Conservation (phyloP, 805 yeast genomes). For the Saturnispora mendoncae region DNA sequence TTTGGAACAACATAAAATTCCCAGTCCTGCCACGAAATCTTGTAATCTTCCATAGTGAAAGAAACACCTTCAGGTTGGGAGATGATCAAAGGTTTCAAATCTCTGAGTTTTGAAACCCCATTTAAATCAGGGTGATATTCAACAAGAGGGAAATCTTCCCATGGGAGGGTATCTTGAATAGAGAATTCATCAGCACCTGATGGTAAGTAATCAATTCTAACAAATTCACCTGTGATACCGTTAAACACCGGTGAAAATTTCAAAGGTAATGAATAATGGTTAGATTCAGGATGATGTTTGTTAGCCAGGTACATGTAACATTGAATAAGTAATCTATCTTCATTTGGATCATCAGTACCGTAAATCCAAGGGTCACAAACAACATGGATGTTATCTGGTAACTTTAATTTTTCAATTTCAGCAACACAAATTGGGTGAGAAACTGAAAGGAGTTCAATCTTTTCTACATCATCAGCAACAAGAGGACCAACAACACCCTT, state of each 20-base stretch:
- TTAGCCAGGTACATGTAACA: conserved; percentile 66
- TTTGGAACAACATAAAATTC: conserved; percentile 62
- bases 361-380: conserved; percentile 80
- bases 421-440: conserved; percentile 51
- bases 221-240: conserved; percentile 47
- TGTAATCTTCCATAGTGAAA: conserved; percentile 48
- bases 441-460: conserved; percentile 42
- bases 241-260: conserved; percentile 69
- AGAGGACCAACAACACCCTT: conserved; percentile 64
- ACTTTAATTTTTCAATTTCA: conserved; percentile 57
- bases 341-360: conserved; percentile 60
- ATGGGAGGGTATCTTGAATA: conserved; percentile 45
- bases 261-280: conserved; percentile 68
- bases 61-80: conserved; percentile 77
- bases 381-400: conserved; percentile 46
- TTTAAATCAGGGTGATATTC: conserved; percentile 70
- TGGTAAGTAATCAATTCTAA: conserved; percentile 68
- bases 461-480: conserved; percentile 53
- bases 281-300: conserved; percentile 59
- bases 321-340: conserved; percentile 55
- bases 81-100: conserved; percentile 60
- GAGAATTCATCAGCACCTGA: conserved; percentile 61
- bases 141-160: conserved; percentile 51
- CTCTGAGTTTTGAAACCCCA: conserved; percentile 42
- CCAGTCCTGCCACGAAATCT: conserved; percentile 78